phyloP scores from a whole-genome alignment of 2,329 filamentous ascomycete species.

The Claviceps humidiphila region DNA sequence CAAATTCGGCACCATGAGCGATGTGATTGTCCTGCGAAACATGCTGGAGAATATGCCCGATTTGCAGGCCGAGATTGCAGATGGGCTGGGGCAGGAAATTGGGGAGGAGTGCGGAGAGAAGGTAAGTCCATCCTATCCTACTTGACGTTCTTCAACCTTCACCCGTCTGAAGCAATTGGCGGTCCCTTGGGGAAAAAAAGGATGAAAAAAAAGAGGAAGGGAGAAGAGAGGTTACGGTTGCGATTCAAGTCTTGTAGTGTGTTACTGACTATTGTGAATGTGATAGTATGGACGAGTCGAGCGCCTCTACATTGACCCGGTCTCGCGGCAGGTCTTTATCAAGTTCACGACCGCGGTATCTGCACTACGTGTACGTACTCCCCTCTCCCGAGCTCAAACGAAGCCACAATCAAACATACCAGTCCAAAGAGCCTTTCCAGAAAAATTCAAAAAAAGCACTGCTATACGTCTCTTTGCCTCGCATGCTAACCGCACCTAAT shows the following conservation, averaged over 20 bases:
- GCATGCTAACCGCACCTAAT: neutral
- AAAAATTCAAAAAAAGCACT: neutral
- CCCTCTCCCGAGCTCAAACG: neutral
- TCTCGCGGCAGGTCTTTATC: conserved; percentile 65
- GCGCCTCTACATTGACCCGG: conserved; percentile 59
- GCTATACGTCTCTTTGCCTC: neutral
- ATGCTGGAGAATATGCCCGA: conserved; percentile 78
- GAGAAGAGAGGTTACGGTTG: neutral
- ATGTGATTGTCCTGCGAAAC: conserved; percentile 67
- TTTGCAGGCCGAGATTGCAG: conserved; percentile 62
- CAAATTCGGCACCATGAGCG: conserved; percentile 61
- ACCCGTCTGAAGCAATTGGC: neutral
- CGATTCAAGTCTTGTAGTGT: neutral
- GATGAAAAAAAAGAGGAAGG: neutral
- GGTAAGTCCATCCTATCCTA: conserved; percentile 23
- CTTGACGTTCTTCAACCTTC: neutral
- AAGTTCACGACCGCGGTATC: conserved; percentile 81
- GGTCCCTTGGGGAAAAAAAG: neutral
- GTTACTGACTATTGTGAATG: too few species aligned
- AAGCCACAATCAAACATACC: neutral
- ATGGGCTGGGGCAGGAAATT: conserved; percentile 78
- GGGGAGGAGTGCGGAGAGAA: conserved; percentile 84
- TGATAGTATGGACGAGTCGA: conserved; percentile 71
- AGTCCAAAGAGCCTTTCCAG: neutral
- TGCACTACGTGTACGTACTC: conserved; percentile 58